Evolutionary conservation across 2,329 filamentous ascomycete genomes (phyloP).

Genomic region (Karstenula rhodostoma): DNA sequence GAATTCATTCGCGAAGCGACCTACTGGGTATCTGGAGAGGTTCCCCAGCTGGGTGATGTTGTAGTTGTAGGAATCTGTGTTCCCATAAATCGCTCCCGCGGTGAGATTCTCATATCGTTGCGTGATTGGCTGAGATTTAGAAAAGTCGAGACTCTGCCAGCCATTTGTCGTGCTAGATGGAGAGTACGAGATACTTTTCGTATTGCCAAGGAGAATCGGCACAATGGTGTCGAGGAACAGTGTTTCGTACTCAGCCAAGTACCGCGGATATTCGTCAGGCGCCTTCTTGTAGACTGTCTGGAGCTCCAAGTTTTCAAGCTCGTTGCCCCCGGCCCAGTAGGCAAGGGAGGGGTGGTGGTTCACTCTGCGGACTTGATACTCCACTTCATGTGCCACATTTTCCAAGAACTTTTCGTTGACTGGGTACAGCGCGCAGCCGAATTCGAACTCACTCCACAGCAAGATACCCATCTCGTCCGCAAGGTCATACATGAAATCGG

Average conservation of each 20-base stretch:
- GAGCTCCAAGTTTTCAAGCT: slow-evolving; percentile 66
- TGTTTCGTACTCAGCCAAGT: slow-evolving; percentile 64
- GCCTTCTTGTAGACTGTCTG: slow-evolving; percentile 46
- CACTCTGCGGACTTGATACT: slow-evolving; percentile 67
- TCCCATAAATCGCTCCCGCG: slow-evolving; percentile 63
- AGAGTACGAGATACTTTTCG: slow-evolving; percentile 66
- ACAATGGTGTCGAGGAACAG: slow-evolving; percentile 65
- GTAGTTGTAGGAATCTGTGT: slow-evolving; percentile 70
- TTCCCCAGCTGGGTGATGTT: slow-evolving; percentile 62
- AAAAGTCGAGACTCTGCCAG: slow-evolving; percentile 63
- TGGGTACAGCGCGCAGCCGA: slow-evolving; percentile 68
- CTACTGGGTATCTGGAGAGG: slow-evolving; percentile 63
- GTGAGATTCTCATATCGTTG: slow-evolving; percentile 65
- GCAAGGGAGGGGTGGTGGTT: slow-evolving; percentile 64
- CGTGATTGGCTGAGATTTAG: slow-evolving; percentile 60
- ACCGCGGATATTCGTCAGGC: slow-evolving; percentile 55
- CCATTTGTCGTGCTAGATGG: slow-evolving; percentile 69
- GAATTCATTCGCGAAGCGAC: slow-evolving; percentile 70
- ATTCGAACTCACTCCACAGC: slow-evolving; percentile 71
- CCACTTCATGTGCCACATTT: slow-evolving; percentile 64
- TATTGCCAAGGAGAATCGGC: slow-evolving; percentile 66
- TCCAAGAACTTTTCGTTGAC: slow-evolving; percentile 62
- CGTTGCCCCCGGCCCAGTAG: slow-evolving; percentile 59
- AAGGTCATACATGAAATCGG: slow-evolving; percentile 69
- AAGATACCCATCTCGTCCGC: slow-evolving; percentile 66